Evolutionary conservation across 177 flowering plant genomes (phyloP).

Genomic region (Vitis hybrid): DNA sequence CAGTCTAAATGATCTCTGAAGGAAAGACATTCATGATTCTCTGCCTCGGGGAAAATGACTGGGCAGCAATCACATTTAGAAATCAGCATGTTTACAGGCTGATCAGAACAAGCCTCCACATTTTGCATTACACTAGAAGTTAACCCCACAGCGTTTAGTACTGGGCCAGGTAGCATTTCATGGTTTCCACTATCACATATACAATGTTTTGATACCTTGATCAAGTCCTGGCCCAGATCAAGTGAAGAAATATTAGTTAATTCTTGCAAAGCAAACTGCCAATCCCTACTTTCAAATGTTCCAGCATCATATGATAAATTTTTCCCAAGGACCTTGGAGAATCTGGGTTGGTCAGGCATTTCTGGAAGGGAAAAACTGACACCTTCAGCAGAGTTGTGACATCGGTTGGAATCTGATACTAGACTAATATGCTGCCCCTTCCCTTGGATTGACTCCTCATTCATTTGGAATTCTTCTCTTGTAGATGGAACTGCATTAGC

Average conservation of each 20-base stretch:
- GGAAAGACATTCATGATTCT: slow-evolving; percentile 28
- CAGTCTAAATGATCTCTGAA: slow-evolving; percentile 26
- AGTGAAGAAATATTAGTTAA: slow-evolving; percentile 33
- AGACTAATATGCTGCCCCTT: slow-evolving; percentile 35
- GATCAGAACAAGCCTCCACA: slow-evolving; percentile 12
- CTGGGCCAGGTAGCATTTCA: slow-evolving; percentile 20
- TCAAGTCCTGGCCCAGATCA: slow-evolving; percentile 38
- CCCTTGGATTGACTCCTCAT: slow-evolving; percentile 33
- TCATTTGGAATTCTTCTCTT: slow-evolving; percentile 27
- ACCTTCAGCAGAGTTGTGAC: slow-evolving; percentile 42
- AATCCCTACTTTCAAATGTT: slow-evolving; percentile 24
- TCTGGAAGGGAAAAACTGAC: slow-evolving; percentile 37
- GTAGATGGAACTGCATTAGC: slow-evolving; percentile 24
- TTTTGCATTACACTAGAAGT: slow-evolving; percentile 10
- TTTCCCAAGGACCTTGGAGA: slow-evolving; percentile 32
- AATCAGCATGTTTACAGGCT: slow-evolving; percentile 23
- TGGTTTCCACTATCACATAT: slow-evolving; percentile 24
- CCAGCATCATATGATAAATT: slow-evolving; percentile 31
- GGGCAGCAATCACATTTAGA: slow-evolving; percentile 39
- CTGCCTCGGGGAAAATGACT: slow-evolving; percentile 36
- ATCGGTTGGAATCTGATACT: slow-evolving; percentile 42
- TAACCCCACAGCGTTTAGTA: slow-evolving; percentile 17
- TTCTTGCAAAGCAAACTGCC: slow-evolving; percentile 30
- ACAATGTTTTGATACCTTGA: slow-evolving; percentile 26
- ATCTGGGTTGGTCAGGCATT: slow-evolving; percentile 28